Evolutionary conservation across 192 early-diverging fungal genomes (phyloP).

Genomic region (Umbelopsis isabellina): DNA sequence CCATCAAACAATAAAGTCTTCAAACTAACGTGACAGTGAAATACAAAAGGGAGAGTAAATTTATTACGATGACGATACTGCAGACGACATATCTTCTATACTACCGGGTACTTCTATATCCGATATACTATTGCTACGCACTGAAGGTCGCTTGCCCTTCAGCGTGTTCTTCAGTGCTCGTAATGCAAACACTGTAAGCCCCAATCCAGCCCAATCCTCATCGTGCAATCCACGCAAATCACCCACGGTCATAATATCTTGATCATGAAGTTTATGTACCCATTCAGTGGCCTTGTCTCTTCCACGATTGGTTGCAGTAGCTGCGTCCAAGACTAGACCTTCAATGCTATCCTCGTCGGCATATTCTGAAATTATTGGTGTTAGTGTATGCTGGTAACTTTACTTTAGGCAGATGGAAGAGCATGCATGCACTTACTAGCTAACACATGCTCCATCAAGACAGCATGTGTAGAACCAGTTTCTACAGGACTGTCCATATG

Average conservation of each 20-base stretch:
- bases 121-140: slow-evolving; percentile 22
- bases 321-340: slow-evolving; percentile 70
- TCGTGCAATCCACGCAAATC: slow-evolving; percentile 74
- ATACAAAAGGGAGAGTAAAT: not conserved
- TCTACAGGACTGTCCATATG: slow-evolving; percentile 8
- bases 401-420: too few relatives aligned
- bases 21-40: not conserved
- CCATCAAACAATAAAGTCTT: too few relatives aligned
- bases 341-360: slow-evolving; percentile 63
- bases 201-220: slow-evolving; percentile 72
- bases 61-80: not conserved
- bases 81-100: slow-evolving; percentile 1
- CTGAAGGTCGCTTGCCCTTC: slow-evolving; percentile 37
- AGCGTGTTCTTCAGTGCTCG: slow-evolving; percentile 57
- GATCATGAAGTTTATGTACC: slow-evolving; percentile 65
- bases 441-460: not conserved
- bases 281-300: slow-evolving; percentile 76
- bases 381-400: not conserved
- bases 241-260: slow-evolving; percentile 82
- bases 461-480: not conserved
- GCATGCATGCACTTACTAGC: slow-evolving; percentile 14
- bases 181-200: slow-evolving; percentile 59
- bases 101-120: not conserved
- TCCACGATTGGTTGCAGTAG: slow-evolving; percentile 63
- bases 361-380: slow-evolving; percentile 42